Evolutionary conservation across 805 yeast species (phyloP).

Genomic region (Suhomyces sp.): DNA sequence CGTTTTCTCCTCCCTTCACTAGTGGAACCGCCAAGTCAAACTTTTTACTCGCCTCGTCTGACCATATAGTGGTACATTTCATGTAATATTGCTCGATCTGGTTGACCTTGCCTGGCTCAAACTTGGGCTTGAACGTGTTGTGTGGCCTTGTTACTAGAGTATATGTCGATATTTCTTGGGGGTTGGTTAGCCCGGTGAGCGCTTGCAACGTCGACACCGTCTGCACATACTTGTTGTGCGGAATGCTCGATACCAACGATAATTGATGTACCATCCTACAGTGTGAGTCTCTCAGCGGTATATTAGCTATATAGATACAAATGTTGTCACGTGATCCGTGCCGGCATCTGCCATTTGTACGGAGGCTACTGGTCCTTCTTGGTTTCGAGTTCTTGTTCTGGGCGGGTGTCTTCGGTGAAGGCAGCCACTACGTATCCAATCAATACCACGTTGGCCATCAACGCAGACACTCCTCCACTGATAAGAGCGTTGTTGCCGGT

Average conservation of each 20-base stretch:
- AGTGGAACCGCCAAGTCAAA: constrained; percentile 28
- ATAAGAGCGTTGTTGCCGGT: constrained; percentile 52
- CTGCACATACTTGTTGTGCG: constrained; percentile 39
- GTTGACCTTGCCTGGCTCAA: constrained; percentile 53
- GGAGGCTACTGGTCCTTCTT: neutral
- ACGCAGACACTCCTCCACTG: constrained; percentile 80
- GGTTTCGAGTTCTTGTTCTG: constrained; percentile 15
- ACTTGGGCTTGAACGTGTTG: constrained; percentile 50
- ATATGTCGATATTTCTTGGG: constrained; percentile 46
- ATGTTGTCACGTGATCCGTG: neutral
- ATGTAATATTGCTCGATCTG: constrained; percentile 56
- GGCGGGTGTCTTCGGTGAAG: constrained; percentile 58
- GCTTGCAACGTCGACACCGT: constrained; percentile 49
- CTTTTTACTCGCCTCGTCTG: constrained; percentile 19
- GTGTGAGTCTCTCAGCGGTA: neutral
- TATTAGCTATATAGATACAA: neutral
- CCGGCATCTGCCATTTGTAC: neutral
- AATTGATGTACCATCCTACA: constrained; percentile 52
- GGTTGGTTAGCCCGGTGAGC: constrained; percentile 47
- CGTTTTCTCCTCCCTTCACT: constrained; percentile 13
- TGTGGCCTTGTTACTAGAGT: constrained; percentile 49
- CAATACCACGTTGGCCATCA: constrained; percentile 69
- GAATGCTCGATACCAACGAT: constrained; percentile 44
- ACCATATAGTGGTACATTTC: constrained; percentile 50
- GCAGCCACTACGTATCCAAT: constrained; percentile 73